phyloP scores from a whole-genome alignment of 2,329 filamentous ascomycete genomes.

The Colletotrichum higginsianum region DNA sequence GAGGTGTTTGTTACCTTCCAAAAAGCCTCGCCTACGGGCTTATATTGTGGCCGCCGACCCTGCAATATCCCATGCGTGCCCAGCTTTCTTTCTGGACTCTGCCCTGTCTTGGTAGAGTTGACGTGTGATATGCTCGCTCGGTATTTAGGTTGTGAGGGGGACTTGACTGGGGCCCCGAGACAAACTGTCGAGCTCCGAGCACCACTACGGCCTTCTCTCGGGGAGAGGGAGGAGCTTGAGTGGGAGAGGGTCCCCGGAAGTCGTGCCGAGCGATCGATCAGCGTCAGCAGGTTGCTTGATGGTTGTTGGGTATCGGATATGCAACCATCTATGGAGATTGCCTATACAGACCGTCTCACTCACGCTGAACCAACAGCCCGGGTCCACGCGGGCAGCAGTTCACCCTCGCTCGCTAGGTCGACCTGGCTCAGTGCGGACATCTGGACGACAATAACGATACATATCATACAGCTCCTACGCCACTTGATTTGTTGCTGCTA shows the following conservation, averaged over 20 bases:
- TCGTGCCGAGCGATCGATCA: slow-evolving; percentile 12
- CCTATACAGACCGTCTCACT: not conserved
- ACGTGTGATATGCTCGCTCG: slow-evolving; percentile 2
- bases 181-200: not conserved
- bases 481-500: not conserved
- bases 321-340: not conserved
- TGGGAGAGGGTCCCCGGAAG: slow-evolving; percentile 7
- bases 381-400: not conserved
- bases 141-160: not conserved
- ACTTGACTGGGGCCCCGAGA: too few relatives aligned
- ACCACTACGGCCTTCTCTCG: not conserved
- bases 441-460: too few relatives aligned
- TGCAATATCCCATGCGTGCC: not conserved
- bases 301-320: not conserved
- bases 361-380: not conserved
- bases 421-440: too few relatives aligned
- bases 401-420: too few relatives aligned
- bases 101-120: not conserved
- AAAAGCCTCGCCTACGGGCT: not conserved
- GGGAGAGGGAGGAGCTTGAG: not conserved
- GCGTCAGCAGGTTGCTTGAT: not conserved
- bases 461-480: not conserved
- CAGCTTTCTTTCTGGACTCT: not conserved
- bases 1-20: not conserved
- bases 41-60: too few relatives aligned